Percentiles rank a stretch among this genome's conserved stretches.
These are phyloP conservation scores for Alternaria brassicicola DNA, from an alignment of 2,329 filamentous ascomycete genomes.

Conservation along the genomic window DNA sequence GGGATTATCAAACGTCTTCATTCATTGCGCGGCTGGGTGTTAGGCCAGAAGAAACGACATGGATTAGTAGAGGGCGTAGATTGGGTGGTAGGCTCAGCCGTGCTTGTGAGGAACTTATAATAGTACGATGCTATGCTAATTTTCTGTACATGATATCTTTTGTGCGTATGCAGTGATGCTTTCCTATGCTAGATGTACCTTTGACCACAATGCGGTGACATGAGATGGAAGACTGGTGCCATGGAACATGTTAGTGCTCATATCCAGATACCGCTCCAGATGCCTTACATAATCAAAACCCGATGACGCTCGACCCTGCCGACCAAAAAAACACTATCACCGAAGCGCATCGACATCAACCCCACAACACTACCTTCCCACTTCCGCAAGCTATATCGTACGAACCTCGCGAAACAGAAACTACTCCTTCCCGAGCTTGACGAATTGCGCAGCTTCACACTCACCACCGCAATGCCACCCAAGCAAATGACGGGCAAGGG, in stretches of 20 bases:
- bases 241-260: not conserved
- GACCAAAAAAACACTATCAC: constrained; percentile 33
- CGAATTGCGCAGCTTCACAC: not conserved
- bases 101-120: constrained; percentile 22
- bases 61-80: constrained; percentile 6
- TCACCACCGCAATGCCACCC: constrained; percentile 34
- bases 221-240: not conserved
- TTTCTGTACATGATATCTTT: not conserved
- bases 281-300: constrained; percentile 3
- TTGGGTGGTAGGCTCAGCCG: constrained; percentile 10
- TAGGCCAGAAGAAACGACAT: constrained; percentile 4
- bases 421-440: not conserved
- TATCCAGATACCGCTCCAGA: not conserved
- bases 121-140: constrained; percentile 13
- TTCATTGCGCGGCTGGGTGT: constrained; percentile 7
- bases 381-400: constrained; percentile 8
- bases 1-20: constrained; percentile 4
- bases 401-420: not conserved
- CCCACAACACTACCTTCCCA: constrained; percentile 7
- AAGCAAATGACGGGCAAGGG: constrained; percentile 37
- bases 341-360: constrained; percentile 23
- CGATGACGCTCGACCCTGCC: constrained; percentile 20
- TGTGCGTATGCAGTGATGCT: not conserved
- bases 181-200: not conserved
- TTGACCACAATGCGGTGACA: not conserved